Base-by-base conservation (phyloP, 1,284 basidiomycete genomes). In the Ustilago xerochloae region DNA sequence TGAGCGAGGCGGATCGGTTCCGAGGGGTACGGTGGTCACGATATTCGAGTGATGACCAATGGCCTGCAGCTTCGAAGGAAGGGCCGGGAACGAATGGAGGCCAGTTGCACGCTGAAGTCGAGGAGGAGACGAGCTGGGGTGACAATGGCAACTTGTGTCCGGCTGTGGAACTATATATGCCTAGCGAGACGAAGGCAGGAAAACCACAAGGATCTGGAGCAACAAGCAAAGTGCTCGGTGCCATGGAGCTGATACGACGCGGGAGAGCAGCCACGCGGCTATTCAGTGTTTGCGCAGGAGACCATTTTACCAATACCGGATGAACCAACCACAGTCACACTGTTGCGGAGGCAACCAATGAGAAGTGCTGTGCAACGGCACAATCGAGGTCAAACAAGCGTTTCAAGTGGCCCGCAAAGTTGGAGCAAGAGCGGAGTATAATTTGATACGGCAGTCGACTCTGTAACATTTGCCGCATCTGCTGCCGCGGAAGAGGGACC, bases 391-490 rank as follows among this genome's bases (percentile, higher is more conserved):
- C 10, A 24, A 24, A 39, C 50, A 28, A 20, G 6, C 13, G 6
- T 15, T 6, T 15, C 35, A 15, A 39, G 32, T 9, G 20, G 22
- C n/a, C 15, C 29, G 30, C 48, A 24, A 20, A n/a, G 16, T 35
- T 24, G 41, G 16, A 41, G 6, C 35, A 15, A 33, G 7, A 18
- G 52, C 52, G 39, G 52, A 54, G 38, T 45, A 6, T 35, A 22
- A 53, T 24, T 32, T 35, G 52, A 54, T 54, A 41, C 39, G 52
- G 38, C 41, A 26, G 50, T 41, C 36, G 36, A 39, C 32, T 38
- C 29, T 8, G 24, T 36, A 20, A 49, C 47, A 6, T 29, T 35
- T n/a, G 18, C 35, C 13, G 13, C 18, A 9, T 15, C 16, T 49
- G 24, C 20, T 4, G 22, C 9, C n/a, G 33, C n/a, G 20, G 20